Evolutionary conservation across 352 stramenopile genomes (phyloP).

Genomic region (Elongisporangium prolatum): DNA sequence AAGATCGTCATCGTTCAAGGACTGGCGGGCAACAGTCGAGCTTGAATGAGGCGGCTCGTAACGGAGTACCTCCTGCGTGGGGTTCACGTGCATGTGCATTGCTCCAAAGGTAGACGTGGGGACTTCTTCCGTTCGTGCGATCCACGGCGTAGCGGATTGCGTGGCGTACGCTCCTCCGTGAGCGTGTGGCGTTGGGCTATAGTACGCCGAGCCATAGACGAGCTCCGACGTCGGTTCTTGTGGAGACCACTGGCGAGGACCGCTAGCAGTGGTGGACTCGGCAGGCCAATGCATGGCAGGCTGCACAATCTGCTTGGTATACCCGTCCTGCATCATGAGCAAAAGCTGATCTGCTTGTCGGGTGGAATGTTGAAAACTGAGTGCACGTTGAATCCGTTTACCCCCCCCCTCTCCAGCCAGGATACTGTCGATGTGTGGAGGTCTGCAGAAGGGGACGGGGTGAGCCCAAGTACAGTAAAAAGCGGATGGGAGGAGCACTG

Average conservation of each 20-base stretch:
- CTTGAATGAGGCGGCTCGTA: background rate
- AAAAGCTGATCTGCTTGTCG: background rate
- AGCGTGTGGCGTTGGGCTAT: background rate
- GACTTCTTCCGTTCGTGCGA: background rate
- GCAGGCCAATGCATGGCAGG: background rate
- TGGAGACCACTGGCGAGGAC: background rate
- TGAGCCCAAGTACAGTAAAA: background rate
- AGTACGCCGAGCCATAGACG: background rate
- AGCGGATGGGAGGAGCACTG: background rate
- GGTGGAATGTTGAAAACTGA: background rate
- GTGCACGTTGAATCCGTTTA: background rate
- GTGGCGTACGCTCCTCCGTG: background rate
- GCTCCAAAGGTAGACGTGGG: background rate
- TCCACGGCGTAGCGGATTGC: background rate
- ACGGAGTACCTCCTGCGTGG: background rate
- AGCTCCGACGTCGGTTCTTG: background rate
- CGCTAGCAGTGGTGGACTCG: background rate
- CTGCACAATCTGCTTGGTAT: background rate
- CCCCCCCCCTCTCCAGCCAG: background rate
- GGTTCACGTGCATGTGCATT: background rate
- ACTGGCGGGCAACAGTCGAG: background rate
- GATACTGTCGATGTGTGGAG: background rate
- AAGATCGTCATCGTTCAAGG: constrained; percentile 5
- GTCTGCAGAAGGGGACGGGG: background rate
- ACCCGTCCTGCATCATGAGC: background rate